phyloP scores from a whole-genome alignment of 1,284 basidiomycete genomes.

The Austroboletus niveus region DNA sequence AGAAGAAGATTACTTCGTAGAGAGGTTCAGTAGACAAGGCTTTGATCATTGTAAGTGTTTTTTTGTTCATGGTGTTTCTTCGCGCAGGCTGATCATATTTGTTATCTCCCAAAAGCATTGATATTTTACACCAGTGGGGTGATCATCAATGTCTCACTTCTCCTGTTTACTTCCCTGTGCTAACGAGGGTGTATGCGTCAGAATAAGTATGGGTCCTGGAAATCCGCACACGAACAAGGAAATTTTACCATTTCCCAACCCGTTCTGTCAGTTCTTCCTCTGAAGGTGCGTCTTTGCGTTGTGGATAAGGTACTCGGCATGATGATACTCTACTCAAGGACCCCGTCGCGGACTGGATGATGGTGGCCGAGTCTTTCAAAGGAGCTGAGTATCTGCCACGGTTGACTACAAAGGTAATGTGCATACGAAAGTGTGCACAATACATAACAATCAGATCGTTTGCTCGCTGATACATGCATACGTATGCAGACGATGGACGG shows the following conservation, averaged over 20 bases:
- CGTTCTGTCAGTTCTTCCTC: slow-evolving; percentile 54
- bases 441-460: neutral
- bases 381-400: slow-evolving; percentile 48
- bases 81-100: neutral
- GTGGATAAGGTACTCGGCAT: neutral
- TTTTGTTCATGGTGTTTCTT: neutral
- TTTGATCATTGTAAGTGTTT: slow-evolving; percentile 56
- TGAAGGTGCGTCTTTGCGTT: slow-evolving; percentile 37
- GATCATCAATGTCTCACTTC: slow-evolving; percentile 5
- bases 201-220: slow-evolving; percentile 55
- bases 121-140: slow-evolving; percentile 57
- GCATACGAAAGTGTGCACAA: too few relatives aligned
- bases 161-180: neutral
- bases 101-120: slow-evolving; percentile 48
- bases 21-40: slow-evolving; percentile 54
- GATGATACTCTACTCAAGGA: slow-evolving; percentile 39
- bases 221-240: slow-evolving; percentile 49
- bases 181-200: slow-evolving; percentile 22
- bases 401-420: slow-evolving; percentile 48
- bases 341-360: slow-evolving; percentile 62
- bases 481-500: slow-evolving; percentile 42
- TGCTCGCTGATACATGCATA: slow-evolving; percentile 1
- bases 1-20: slow-evolving; percentile 68
- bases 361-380: slow-evolving; percentile 40
- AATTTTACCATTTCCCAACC: slow-evolving; percentile 60